These are phyloP conservation scores for Phellopilus nigrolimitatus DNA, from an alignment of 1,284 basidiomycete species.

Conservation along the genomic window DNA sequence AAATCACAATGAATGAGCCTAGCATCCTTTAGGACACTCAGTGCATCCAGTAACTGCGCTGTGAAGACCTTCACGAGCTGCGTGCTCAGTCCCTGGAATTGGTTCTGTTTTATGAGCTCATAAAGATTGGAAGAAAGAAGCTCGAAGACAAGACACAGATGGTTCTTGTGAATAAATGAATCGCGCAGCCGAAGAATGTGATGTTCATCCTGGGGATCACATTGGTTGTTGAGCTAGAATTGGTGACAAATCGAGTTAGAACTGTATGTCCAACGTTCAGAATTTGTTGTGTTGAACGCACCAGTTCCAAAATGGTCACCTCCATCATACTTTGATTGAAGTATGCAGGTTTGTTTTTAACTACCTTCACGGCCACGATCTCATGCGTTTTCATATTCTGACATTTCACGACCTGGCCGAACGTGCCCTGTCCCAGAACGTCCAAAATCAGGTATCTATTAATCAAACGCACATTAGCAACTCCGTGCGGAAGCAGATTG, in stretches of 20 bases:
- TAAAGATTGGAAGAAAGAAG: constrained; percentile 96
- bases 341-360: constrained; percentile 99
- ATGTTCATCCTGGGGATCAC: constrained; percentile 92
- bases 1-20: constrained; percentile 97
- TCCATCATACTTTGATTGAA: constrained; percentile 99
- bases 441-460: constrained; percentile 93
- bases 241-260: neutral
- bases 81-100: constrained; percentile 95
- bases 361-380: constrained; percentile 97
- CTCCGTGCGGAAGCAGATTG: too few relatives aligned
- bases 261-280: neutral
- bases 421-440: constrained; percentile 96
- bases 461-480: too few relatives aligned
- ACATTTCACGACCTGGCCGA: constrained; percentile 99
- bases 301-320: constrained; percentile 94
- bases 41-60: constrained; percentile 87
- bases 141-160: constrained; percentile 97
- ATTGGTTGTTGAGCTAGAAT: constrained; percentile 83
- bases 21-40: constrained; percentile 92
- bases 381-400: constrained; percentile 99
- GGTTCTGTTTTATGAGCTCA: constrained; percentile 99
- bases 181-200: constrained; percentile 95
- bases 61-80: constrained; percentile 98
- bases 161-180: constrained; percentile 95
- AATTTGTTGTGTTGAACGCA: constrained; percentile 36